Evolutionary conservation across 2,329 filamentous ascomycete genomes (phyloP), one percentile per base, ranked within the genome.

Genomic region (Epichloe typhina): DNA sequence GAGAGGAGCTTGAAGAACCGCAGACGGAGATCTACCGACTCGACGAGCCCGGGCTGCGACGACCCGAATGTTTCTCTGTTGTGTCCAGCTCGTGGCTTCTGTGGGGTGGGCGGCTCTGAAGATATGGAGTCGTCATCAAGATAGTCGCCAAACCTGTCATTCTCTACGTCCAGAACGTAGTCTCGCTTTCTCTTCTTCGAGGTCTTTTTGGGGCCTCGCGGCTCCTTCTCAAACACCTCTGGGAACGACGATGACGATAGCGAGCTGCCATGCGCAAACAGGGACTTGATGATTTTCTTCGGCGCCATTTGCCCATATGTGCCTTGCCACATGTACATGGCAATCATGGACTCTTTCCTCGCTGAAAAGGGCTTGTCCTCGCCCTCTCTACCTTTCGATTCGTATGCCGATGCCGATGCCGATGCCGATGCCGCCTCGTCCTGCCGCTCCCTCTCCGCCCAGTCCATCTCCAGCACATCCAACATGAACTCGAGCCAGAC

Each of bases 401-500:
- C 55, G 19, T 62, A 53, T 4, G 56, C 61, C 43, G 68, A 53
- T 4, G 56, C 61, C 17, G 68, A 53, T 5, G 56, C 61, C 43
- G 68, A 53, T 5, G 56, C 61, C 43, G 68, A 53, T 5, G 56
- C 61, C 43, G 68, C 65, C 15, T 58, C 55, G 50, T 82, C 79
- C 42, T 72, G 62, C 8, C 72, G 68, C 47, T 75, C 63, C 5
- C 82, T 73, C 54, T 81, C 77, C 5, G 74, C 64, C 64, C 86
- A 82, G 58, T 94, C 87, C 3, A 72, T 70, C 56, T 93, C 84
- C 12, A 96, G 69, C 6, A 86, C 79, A 59, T 90, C 84, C 5
- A 94, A 66, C 75, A 95, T 84, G 54, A 85, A 82, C 36, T 83
- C 77, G 13, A 97, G 71, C 86, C 88, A 95, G 7, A 80, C 67